Evolutionary conservation across 306 rosid species (phyloP), one percentile per base, ranked within the genome.

Genomic region (Rubus idaeus): DNA sequence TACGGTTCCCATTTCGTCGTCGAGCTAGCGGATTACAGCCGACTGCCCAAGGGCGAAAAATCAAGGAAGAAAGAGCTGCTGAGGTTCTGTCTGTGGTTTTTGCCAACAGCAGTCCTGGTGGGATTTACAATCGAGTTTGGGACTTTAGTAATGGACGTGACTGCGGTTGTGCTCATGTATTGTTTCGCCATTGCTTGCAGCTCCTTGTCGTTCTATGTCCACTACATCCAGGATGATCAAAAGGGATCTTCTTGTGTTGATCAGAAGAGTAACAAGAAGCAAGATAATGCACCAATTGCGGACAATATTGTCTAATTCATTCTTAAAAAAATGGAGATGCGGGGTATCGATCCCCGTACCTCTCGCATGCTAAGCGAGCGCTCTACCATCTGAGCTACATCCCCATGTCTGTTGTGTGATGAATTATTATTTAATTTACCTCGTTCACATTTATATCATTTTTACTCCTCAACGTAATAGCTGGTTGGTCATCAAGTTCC

Each of bases 381-480:
- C 98, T 91, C 96, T 91, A 94, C 98, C 96, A 94, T 89, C 94
- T 91, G 94, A 91, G 94, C 97, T 94, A 91, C 94, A 90, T 90
- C 96, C 97, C 94, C 46, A 0, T 30, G 35, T 30, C 1, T 2
- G 35, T 30, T 30, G 35, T 30, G 2, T 30, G 35, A 30, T 30
- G 35, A 30, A 30, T 30, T 30, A 30, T 30, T 30, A 30, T 30
- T 30, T 0, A 30, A 1, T 0, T 30, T 30, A 30, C 1, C 35
- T n/a, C 35, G 35, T 30, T 30, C 35, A 30, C 35, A 30, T 30
- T 30, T 30, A 30, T 30, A 30, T 1, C 35, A 30, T 30, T 30
- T 30, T 30, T 30, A 30, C 35, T 30, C 35, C 35, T 30, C 35
- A 30, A 30, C 35, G 35, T 30, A 30, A 30, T 30, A 30, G 35